A percentile compares a stretch with the other conserved stretches of the same genome.
Evolutionary conservation across 2,329 filamentous ascomycete genomes (phyloP).

Genomic region (Phyllachora maydis): DNA sequence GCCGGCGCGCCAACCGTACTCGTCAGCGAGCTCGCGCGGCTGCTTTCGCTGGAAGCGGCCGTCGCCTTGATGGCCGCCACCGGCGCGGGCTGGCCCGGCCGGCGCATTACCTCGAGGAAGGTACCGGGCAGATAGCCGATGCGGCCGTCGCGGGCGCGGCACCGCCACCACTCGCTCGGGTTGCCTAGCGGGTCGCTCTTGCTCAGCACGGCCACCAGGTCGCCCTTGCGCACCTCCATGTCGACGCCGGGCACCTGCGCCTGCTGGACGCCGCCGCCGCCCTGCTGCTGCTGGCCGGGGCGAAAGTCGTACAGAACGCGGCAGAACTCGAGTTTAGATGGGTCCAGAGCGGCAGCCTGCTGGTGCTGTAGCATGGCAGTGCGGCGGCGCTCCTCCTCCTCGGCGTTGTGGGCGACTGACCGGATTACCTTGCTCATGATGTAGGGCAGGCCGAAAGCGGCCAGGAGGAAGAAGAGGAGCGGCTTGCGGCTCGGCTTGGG

Average conservation of each 20-base stretch:
- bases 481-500: slow-evolving; percentile 80
- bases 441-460: slow-evolving; percentile 88
- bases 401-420: slow-evolving; percentile 61
- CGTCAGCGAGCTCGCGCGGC: slow-evolving; percentile 27
- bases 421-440: slow-evolving; percentile 93
- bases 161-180: slow-evolving; percentile 93
- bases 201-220: slow-evolving; percentile 81
- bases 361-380: slow-evolving; percentile 19
- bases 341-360: slow-evolving; percentile 45
- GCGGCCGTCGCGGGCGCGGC: slow-evolving; percentile 70
- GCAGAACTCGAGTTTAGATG: slow-evolving; percentile 88
- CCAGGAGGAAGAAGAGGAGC: slow-evolving; percentile 84
- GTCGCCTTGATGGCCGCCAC: slow-evolving; percentile 30
- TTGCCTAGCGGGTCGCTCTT: slow-evolving; percentile 87
- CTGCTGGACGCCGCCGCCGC: too few relatives aligned
- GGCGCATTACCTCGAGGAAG: slow-evolving; percentile 59
- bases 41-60: slow-evolving; percentile 22
- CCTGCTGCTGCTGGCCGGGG: slow-evolving; percentile 39
- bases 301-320: slow-evolving; percentile 87
- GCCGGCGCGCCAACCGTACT: slow-evolving; percentile 15
- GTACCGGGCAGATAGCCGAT: slow-evolving; percentile 84
- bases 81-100: slow-evolving; percentile 26
- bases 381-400: slow-evolving; percentile 54
- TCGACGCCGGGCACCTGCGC: slow-evolving; percentile 52
- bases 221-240: slow-evolving; percentile 80